A percentile compares a stretch with the other conserved stretches of the same genome.
Conservation (phyloP, 164 flowering plant species). For the Dillenia turbinata region DNA sequence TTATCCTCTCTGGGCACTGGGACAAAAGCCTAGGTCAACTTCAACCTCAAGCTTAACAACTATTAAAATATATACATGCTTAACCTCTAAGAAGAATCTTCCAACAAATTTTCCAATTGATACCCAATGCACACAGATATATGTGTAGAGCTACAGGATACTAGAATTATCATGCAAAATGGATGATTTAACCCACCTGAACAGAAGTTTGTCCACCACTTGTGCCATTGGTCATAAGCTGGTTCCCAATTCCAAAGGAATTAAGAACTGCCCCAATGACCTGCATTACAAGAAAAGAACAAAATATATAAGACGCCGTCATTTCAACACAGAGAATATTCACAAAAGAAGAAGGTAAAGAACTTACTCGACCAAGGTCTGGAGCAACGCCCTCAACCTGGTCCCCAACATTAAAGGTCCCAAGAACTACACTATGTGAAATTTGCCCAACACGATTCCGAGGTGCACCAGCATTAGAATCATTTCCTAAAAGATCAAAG, state of each 20-base stretch:
- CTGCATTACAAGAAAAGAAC: constrained; percentile 29
- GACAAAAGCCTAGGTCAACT: no score
- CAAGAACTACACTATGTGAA: constrained; percentile 91
- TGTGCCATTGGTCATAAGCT: constrained; percentile 25
- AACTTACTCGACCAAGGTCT: constrained; percentile 69
- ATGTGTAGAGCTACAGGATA: no score
- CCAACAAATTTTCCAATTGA: no score
- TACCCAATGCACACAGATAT: no score
- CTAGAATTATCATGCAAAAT: not conserved
- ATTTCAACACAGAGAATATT: not conserved
- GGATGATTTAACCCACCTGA: constrained; percentile 35
- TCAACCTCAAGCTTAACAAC: no score
- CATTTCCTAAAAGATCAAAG: constrained; percentile 44
- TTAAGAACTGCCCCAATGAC: constrained; percentile 89
- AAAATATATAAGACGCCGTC: not conserved
- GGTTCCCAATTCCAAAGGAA: constrained; percentile 72
- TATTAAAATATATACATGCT: no score
- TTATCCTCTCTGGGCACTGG: no score
- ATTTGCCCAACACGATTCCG: constrained; percentile 73
- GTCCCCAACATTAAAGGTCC: constrained; percentile 83
- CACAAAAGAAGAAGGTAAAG: not conserved
- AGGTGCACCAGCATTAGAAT: constrained; percentile 43
- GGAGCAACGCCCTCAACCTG: constrained; percentile 69
- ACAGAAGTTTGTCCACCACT: constrained; percentile 28
- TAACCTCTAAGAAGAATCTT: no score